Percentiles rank a stretch among this genome's conserved stretches.
Conservation (phyloP, 768 basidiomycete species). For the Russula lepida region DNA sequence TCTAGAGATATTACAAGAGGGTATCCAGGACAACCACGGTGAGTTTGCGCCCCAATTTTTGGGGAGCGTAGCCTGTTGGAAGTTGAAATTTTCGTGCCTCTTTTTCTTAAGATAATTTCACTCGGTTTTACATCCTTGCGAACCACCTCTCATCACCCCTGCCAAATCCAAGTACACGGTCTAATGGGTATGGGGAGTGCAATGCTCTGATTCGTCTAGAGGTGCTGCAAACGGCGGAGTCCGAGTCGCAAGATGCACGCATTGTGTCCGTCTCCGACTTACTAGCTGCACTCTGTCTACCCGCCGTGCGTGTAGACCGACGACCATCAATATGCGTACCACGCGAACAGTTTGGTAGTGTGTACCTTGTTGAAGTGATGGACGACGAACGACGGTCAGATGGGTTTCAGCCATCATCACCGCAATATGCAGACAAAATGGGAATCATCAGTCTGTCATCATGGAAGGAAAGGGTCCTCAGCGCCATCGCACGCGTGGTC, state of each 20-base stretch:
- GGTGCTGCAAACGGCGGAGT: neutral
- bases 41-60: conserved; percentile 6
- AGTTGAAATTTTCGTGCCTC: neutral
- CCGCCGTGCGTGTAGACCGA: conserved; percentile 50
- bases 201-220: conserved; percentile 36
- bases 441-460: neutral
- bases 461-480: conserved; percentile 6
- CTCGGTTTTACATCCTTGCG: conserved; percentile 58
- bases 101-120: conserved; percentile 46
- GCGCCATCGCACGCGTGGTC: neutral
- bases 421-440: neutral
- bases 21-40: conserved; percentile 58
- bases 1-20: conserved; percentile 50
- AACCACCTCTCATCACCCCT: conserved; percentile 28
- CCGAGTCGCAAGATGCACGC: neutral
- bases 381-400: conserved; percentile 14
- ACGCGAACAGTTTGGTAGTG: conserved; percentile 41
- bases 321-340: conserved; percentile 40
- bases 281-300: conserved; percentile 35
- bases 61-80: neutral
- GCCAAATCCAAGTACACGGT: conserved; percentile 25
- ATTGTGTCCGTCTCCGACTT: conserved; percentile 23
- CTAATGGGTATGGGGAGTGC: conserved; percentile 13
- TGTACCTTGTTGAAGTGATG: conserved; percentile 59
- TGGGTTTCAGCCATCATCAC: neutral